phyloP scores from a whole-genome alignment of 1,284 basidiomycete species.

The Cryptococcus hybrid region DNA sequence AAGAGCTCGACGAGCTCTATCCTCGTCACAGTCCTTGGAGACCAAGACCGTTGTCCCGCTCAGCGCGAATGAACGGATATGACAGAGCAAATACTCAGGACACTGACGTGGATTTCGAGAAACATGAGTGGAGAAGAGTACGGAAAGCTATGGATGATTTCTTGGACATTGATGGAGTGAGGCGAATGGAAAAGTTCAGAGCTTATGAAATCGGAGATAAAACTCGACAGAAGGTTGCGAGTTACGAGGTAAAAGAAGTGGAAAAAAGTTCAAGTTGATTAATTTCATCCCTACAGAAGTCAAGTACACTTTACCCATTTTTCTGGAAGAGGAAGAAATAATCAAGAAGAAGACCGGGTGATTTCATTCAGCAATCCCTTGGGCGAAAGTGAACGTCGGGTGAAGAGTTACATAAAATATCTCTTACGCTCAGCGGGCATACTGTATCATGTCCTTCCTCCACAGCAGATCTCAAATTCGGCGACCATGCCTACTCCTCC shows the following conservation, averaged over 20 bases:
- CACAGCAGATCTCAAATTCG: no score
- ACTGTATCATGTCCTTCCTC: constrained; percentile 52
- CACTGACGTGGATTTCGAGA: constrained; percentile 21
- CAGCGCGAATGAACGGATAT: neutral
- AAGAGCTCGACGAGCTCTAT: constrained; percentile 48
- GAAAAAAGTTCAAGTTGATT: constrained; percentile 53
- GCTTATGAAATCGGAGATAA: constrained; percentile 39
- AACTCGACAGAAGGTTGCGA: constrained; percentile 22
- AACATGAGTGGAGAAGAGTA: constrained; percentile 41
- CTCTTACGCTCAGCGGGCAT: constrained; percentile 56
- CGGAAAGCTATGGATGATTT: constrained; percentile 51
- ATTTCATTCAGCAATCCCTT: constrained; percentile 46
- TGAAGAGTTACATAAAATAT: constrained; percentile 53
- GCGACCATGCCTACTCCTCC: neutral
- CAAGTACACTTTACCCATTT: constrained; percentile 53
- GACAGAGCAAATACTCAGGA: neutral
- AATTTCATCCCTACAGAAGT: constrained; percentile 52
- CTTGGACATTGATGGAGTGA: constrained; percentile 51
- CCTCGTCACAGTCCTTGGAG: constrained; percentile 36
- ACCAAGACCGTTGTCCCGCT: neutral
- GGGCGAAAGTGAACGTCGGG: constrained; percentile 41
- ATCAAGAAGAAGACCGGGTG: constrained; percentile 6
- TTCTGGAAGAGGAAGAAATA: constrained; percentile 18
- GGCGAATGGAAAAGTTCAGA: constrained; percentile 53
- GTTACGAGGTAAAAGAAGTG: constrained; percentile 15